Conservation (phyloP, 1,284 basidiomycete species). For the Leccinum pachyderme region DNA sequence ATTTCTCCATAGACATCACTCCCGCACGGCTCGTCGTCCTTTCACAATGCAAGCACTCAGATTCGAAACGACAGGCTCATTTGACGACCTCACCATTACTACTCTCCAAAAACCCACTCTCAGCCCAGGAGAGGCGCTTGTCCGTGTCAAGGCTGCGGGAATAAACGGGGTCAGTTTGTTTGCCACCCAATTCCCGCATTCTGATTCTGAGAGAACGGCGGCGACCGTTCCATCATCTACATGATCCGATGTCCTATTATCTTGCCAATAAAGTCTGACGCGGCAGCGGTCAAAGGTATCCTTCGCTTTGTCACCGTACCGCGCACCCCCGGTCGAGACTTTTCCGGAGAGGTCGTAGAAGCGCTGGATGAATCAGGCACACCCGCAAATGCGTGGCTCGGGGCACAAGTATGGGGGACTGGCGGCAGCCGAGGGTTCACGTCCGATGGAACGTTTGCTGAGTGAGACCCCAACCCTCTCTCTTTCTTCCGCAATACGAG, state of each 20-base stretch:
- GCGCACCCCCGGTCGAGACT: slow-evolving; percentile 32
- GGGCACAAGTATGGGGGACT: slow-evolving; percentile 35
- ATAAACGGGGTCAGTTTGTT: slow-evolving; percentile 30
- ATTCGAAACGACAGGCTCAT: slow-evolving; percentile 33
- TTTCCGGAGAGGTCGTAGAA: slow-evolving; percentile 35
- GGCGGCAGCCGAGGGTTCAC: slow-evolving; percentile 34
- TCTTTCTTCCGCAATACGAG: not conserved
- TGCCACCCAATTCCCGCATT: not conserved
- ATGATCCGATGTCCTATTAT: no score
- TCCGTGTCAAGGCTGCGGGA: slow-evolving; percentile 33
- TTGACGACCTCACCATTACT: slow-evolving; percentile 24
- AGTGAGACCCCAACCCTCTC: slow-evolving; percentile 21
- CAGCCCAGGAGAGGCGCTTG: slow-evolving; percentile 32
- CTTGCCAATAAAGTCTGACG: slow-evolving; percentile 24
- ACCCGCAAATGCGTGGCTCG: slow-evolving; percentile 22
- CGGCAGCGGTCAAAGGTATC: slow-evolving; percentile 27
- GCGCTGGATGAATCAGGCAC: slow-evolving; percentile 28
- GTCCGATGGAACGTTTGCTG: slow-evolving; percentile 34
- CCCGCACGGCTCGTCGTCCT: not conserved
- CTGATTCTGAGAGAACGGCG: no score
- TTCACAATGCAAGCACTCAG: slow-evolving; percentile 32
- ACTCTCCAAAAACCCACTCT: slow-evolving; percentile 26
- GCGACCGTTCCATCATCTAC: no score
- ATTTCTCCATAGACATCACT: slow-evolving; percentile 6
- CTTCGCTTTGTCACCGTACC: slow-evolving; percentile 35